Conservation (phyloP, 352 stramenopile species). For the Phytophthora sansomeana region DNA sequence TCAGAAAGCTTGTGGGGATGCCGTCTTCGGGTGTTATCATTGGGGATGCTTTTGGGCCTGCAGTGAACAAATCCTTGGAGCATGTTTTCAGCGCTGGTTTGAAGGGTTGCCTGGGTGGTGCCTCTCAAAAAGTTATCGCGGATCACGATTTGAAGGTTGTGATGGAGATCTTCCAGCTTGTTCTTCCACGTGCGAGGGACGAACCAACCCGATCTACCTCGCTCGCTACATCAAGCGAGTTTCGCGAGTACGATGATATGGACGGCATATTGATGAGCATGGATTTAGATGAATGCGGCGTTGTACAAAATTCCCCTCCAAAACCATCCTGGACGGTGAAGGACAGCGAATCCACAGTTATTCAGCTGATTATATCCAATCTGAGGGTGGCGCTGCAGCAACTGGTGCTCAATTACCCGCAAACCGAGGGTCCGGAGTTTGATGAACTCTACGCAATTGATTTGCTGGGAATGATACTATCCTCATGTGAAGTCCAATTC, state of each 20-base stretch:
- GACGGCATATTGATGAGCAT: conserved; percentile 54
- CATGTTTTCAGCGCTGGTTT: conserved; percentile 53
- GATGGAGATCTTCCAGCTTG: conserved; percentile 65
- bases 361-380: conserved; percentile 42
- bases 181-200: conserved; percentile 46
- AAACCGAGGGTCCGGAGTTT: conserved; percentile 34
- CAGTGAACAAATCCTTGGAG: conserved; percentile 48
- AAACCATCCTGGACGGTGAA: conserved; percentile 33
- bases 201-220: conserved; percentile 34
- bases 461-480: conserved; percentile 66
- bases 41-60: conserved; percentile 30
- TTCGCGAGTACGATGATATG: conserved; percentile 67
- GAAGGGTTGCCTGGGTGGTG: conserved; percentile 54
- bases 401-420: conserved; percentile 62
- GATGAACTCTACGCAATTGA: conserved; percentile 77
- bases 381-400: conserved; percentile 60
- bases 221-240: conserved; percentile 44
- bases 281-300: conserved; percentile 46
- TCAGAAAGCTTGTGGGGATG: conserved; percentile 34
- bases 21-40: conserved; percentile 20
- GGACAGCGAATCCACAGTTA: conserved; percentile 31
- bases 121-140: conserved; percentile 38
- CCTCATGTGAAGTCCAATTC: conserved; percentile 68
- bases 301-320: conserved; percentile 1
- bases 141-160: conserved; percentile 48